A percentile compares a stretch with the other conserved stretches of the same genome.
Conservation (phyloP, 148 eudicot species). For the Rhododendron mucronatum region DNA sequence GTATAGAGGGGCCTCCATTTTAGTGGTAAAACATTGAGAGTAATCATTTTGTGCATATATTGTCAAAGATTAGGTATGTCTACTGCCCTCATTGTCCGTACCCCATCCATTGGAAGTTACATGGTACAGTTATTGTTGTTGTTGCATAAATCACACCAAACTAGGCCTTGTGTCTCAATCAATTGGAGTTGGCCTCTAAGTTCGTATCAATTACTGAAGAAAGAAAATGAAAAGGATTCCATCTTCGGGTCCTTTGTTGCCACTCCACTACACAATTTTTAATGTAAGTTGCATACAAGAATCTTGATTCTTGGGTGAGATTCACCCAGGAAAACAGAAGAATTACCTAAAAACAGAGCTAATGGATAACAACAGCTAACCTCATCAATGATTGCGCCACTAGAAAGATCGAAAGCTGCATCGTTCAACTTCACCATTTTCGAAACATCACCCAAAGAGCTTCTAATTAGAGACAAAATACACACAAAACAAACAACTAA, state of each 20-base stretch:
- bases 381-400: conserved; percentile 82
- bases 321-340: neutral
- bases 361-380: conserved; percentile 30
- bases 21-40: neutral
- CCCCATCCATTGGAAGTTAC: neutral
- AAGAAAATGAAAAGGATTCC: neutral
- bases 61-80: neutral
- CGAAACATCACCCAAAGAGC: conserved; percentile 19
- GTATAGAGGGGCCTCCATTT: neutral
- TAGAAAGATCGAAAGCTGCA: conserved; percentile 97
- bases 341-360: neutral
- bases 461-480: neutral
- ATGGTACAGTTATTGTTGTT: neutral
- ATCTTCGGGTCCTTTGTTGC: neutral
- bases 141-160: neutral
- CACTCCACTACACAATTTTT: neutral
- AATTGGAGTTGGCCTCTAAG: neutral
- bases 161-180: neutral
- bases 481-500: neutral
- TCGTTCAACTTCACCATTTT: conserved; percentile 72
- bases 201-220: neutral
- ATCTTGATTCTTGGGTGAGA: neutral
- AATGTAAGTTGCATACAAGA: neutral
- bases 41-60: neutral
- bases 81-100: neutral